A percentile compares a stretch with the other conserved stretches of the same genome.
phyloP scores from a whole-genome alignment of 495 filamentous ascomycete genomes.

The Lasiosphaeria ovina region DNA sequence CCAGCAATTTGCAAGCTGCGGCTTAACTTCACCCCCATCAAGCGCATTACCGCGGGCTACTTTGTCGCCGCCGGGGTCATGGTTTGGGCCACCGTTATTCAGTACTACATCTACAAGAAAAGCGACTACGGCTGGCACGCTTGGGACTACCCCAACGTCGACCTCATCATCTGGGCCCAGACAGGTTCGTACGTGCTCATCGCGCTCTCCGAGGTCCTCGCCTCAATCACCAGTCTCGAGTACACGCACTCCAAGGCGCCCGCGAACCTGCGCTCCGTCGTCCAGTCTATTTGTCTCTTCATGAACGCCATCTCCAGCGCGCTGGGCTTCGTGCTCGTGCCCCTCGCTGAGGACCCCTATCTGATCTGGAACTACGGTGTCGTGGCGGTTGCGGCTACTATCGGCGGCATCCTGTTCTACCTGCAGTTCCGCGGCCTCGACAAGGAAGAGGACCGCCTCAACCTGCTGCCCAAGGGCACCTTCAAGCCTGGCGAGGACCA shows the following conservation, averaged over 20 bases:
- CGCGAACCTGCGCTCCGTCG: constrained; percentile 70
- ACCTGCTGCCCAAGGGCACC: constrained; percentile 24
- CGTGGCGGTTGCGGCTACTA: constrained; percentile 60
- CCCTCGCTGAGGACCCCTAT: constrained; percentile 54
- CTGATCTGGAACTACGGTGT: constrained; percentile 64
- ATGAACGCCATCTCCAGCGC: constrained; percentile 67
- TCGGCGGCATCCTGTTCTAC: constrained; percentile 62
- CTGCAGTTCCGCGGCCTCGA: constrained; percentile 58
- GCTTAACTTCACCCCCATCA: constrained; percentile 69
- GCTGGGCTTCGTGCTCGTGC: constrained; percentile 41
- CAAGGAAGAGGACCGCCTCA: constrained; percentile 62
- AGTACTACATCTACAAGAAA: constrained; percentile 68
- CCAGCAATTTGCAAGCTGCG: constrained; percentile 60
- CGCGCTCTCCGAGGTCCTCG: constrained; percentile 70
- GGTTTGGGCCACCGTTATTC: constrained; percentile 63
- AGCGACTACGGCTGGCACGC: constrained; percentile 57
- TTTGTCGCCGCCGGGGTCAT: constrained; percentile 57
- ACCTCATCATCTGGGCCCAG: constrained; percentile 58
- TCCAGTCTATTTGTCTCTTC: constrained; percentile 66
- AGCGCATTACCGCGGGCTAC: constrained; percentile 70
- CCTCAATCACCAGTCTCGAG: constrained; percentile 63
- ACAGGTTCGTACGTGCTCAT: constrained; percentile 63
- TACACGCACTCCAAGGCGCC: constrained; percentile 80
- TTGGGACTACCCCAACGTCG: not conserved
- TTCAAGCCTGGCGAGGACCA: too few relatives aligned